Conservation (phyloP, 78 protist genomes). For the Isochrysis galbana region DNA sequence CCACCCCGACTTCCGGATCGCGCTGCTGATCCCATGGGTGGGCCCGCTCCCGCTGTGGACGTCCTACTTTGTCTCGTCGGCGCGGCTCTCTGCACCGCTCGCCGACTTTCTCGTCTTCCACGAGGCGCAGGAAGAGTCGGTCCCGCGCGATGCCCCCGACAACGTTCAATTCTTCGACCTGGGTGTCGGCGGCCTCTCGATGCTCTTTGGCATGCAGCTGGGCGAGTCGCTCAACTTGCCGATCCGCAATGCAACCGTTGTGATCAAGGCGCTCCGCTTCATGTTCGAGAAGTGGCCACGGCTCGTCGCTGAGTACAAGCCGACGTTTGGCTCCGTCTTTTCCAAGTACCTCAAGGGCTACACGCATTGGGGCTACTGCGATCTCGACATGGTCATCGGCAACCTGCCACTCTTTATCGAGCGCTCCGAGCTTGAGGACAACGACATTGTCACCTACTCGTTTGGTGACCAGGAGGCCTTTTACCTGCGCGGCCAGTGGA, state of each 20-base stretch:
- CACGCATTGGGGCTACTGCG: conserved; percentile 13
- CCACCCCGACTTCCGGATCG: conserved; percentile 15
- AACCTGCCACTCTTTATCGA: neutral
- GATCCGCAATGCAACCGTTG: neutral
- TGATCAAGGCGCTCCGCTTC: neutral
- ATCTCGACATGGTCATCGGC: conserved; percentile 13
- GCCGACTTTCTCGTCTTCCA: neutral
- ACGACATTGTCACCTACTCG: neutral
- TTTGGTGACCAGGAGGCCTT: neutral
- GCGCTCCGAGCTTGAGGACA: neutral
- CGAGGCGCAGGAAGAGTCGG: neutral
- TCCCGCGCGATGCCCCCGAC: neutral
- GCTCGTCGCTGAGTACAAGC: conserved; percentile 21
- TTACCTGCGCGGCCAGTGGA: conserved; percentile 6
- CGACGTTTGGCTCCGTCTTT: conserved; percentile 5
- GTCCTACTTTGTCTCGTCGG: neutral
- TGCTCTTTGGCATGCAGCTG: neutral
- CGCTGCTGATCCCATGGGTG: neutral
- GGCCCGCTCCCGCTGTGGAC: neutral
- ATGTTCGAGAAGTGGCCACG: conserved; percentile 17
- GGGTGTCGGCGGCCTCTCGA: neutral
- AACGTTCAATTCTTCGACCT: neutral
- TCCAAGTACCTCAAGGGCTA: neutral
- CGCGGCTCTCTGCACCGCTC: neutral
- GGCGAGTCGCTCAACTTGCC: neutral